Evolutionary conservation across 208 protist species (phyloP), one percentile per base, ranked within the genome.

Genomic region (Crithidia mellificae): DNA sequence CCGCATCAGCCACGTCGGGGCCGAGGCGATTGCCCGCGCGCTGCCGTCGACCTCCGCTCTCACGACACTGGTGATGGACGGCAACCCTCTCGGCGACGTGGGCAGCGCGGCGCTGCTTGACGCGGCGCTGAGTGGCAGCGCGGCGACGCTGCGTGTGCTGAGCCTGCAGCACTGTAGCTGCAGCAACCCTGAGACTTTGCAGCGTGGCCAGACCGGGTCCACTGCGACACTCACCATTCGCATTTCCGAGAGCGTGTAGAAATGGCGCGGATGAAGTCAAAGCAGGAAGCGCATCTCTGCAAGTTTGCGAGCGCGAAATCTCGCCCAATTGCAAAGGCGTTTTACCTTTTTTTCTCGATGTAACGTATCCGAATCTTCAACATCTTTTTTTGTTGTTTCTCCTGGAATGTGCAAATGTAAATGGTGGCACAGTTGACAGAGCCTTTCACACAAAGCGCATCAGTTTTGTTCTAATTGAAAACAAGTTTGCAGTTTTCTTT

Each of bases 101-200:
- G 92, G 92, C 47, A 95, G 90, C 65, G 30, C 54, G 1, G 81
- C 85, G 0, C 39, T 97, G 57, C 38, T 97, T 36, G 75, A 79
- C 39, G 83, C 77, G 17, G 73, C 69, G n/a, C 24, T 74, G 52
- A 68, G 70, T 52, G 80, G 77, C 29, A 80, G 80, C 32, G 74
- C 68, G 15, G 43, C 67, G 30, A 89, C 87, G 7, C 69, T 94
- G 29, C 81, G 70, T 22, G 24, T 81, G 39, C 63, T 95, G 15
- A 91, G 87, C 39, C 46, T 95, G 43, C 83, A 88, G 61, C 83
- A 90, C 55, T 93, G 87, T 63, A 76, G 82, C 36, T 93, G 87
- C 66, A 68, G 32, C 25, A 51, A 69, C 25, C 50, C 49, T 17
- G 77, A 82, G 9, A 72, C 72, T 3, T 53, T 87, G 59, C 27